Conservation (phyloP, 441 rosid genomes). For the Croton setiger region DNA sequence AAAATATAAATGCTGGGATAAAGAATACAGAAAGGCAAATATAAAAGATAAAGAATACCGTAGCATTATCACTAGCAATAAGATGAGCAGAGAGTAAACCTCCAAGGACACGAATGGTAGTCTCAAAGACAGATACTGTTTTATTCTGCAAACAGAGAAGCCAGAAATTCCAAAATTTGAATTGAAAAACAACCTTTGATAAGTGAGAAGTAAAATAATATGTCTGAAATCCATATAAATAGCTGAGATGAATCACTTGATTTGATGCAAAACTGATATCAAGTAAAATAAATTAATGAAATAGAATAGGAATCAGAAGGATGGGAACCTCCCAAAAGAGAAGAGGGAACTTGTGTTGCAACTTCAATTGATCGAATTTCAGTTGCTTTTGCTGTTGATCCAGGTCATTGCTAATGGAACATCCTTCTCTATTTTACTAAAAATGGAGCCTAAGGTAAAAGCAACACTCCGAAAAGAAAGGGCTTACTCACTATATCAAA, state of each 20-base stretch:
- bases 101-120: constrained; percentile 87
- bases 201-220: constrained; percentile 12
- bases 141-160: constrained; percentile 63
- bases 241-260: neutral
- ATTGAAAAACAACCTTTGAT: constrained; percentile 6
- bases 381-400: no score
- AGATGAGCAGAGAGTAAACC: constrained; percentile 97
- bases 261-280: neutral
- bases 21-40: constrained; percentile 5
- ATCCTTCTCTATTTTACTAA: constrained; percentile 10
- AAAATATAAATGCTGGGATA: constrained; percentile 13
- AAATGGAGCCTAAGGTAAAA: constrained; percentile 5
- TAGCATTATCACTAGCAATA: constrained; percentile 93
- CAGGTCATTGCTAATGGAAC: no score
- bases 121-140: constrained; percentile 95
- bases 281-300: neutral
- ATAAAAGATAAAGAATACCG: constrained; percentile 61
- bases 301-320: neutral
- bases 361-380: no score
- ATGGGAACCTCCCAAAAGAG: neutral
- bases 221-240: neutral
- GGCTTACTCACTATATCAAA: constrained; percentile 93
- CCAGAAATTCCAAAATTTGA: constrained; percentile 24
- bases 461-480: constrained; percentile 11
- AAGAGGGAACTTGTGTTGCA: no score